phyloP scores from a whole-genome alignment of 139 green algal genomes.

The Coelastrella sp. region DNA sequence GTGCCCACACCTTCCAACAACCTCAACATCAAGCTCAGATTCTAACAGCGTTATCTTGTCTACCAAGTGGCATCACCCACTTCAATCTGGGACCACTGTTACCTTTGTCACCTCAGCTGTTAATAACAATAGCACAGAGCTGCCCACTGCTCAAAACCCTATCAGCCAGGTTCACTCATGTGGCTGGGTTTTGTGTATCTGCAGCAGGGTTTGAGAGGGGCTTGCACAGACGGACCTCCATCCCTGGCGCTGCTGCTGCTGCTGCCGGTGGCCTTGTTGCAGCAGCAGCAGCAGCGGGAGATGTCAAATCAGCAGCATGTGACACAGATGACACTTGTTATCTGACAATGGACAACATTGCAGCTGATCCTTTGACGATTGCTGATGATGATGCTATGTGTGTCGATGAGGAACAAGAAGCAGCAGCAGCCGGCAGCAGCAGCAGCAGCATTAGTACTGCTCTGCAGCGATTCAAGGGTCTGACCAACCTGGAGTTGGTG shows the following conservation, averaged over 20 bases:
- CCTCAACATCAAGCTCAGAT: conserved; percentile 29
- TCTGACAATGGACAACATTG: background rate
- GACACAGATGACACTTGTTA: too few relatives aligned
- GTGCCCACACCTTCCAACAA: conserved; percentile 1
- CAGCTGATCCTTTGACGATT: too few relatives aligned
- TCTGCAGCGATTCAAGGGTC: background rate
- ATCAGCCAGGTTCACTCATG: conserved; percentile 13
- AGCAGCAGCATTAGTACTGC: background rate
- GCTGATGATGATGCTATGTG: too few relatives aligned
- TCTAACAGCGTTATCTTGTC: conserved; percentile 11
- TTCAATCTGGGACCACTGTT: conserved; percentile 3
- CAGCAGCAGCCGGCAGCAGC: conserved; percentile 25
- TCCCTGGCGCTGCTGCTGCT: background rate
- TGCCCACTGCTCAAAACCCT: background rate
- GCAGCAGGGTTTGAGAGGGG: background rate
- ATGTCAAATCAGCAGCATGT: too few relatives aligned
- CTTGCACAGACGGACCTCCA: background rate
- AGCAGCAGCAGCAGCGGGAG: background rate
- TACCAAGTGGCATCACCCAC: background rate
- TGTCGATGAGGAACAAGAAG: too few relatives aligned
- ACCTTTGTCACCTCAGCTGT: conserved; percentile 19
- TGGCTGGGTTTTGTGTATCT: background rate
- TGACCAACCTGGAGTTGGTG: background rate
- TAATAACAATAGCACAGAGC: conserved; percentile 3
- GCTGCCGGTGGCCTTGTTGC: background rate